Evolutionary conservation across 768 basidiomycete species (phyloP).

Genomic region (Kwoniella sp.): DNA sequence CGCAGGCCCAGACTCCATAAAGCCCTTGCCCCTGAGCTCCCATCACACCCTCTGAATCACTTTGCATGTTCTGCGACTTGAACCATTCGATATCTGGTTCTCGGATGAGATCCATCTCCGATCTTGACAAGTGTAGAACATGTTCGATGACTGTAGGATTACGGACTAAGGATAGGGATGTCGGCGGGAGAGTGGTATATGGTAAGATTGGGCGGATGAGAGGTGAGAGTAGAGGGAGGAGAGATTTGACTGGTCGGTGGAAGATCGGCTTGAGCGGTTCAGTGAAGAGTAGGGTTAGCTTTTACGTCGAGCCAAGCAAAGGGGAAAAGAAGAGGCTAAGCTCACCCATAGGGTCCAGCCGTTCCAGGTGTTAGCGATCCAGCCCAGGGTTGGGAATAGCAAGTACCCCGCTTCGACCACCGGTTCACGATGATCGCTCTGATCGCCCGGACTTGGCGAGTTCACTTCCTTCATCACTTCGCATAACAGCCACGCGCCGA

Average conservation of each 20-base stretch:
- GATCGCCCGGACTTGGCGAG: not conserved
- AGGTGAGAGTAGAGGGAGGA: constrained; percentile 58
- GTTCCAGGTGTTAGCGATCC: constrained; percentile 69
- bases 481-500: constrained; percentile 70
- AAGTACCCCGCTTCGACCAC: constrained; percentile 61
- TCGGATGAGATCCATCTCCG: constrained; percentile 69
- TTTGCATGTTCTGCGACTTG: constrained; percentile 25
- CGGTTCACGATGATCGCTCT: not conserved
- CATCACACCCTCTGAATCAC: not conserved
- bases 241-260: constrained; percentile 57
- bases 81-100: constrained; percentile 62
- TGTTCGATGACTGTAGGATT: constrained; percentile 64
- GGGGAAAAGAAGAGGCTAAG: not conserved
- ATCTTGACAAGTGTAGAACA: constrained; percentile 65
- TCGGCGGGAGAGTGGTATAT: constrained; percentile 56
- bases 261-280: constrained; percentile 59
- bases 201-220: constrained; percentile 61
- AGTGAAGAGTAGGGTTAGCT: constrained; percentile 57
- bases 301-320: constrained; percentile 58
- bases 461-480: constrained; percentile 59
- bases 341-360: constrained; percentile 66
- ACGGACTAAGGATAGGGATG: constrained; percentile 59
- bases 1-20: constrained; percentile 65
- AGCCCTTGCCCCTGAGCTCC: constrained; percentile 50
- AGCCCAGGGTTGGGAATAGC: constrained; percentile 70